These are phyloP conservation scores for Juncus inflexus DNA, from an alignment of 176 grass and related monocot genomes.

Conservation along the genomic window DNA sequence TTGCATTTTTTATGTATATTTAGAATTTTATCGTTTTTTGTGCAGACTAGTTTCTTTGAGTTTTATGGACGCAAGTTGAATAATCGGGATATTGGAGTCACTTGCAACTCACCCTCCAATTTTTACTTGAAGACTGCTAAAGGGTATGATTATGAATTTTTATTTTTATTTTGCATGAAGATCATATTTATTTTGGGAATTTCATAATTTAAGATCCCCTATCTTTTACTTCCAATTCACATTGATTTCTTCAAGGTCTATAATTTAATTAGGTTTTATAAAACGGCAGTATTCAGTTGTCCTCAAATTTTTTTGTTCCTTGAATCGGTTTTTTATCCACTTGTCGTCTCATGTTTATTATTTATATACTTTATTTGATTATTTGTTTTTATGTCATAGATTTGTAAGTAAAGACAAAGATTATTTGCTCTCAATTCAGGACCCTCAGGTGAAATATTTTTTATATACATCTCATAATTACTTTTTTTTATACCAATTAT, in stretches of 20 bases:
- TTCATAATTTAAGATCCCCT: background rate
- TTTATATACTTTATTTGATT: conserved; percentile 2
- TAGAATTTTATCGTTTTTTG: conserved; percentile 18
- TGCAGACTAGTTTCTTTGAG: conserved; percentile 89
- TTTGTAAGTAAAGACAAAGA: conserved; percentile 71
- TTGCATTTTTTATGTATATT: background rate
- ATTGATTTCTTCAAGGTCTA: too few species aligned
- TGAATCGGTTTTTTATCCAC: background rate
- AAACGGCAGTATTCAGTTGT: too few species aligned
- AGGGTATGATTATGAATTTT: conserved; percentile 38
- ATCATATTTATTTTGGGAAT: conserved; percentile 1
- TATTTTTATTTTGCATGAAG: too few species aligned
- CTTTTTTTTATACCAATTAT: conserved; percentile 9
- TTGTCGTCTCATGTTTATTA: background rate
- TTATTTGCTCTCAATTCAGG: conserved; percentile 81
- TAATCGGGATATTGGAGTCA: conserved; percentile 70
- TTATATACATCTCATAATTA: background rate
- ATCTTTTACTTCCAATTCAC: too few species aligned
- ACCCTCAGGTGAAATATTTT: conserved; percentile 76
- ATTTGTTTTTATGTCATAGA: conserved; percentile 33
- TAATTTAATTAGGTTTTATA: too few species aligned
- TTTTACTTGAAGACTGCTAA: conserved; percentile 79
- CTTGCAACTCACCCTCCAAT: conserved; percentile 62
- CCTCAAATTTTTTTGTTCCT: too few species aligned
- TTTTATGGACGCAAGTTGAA: conserved; percentile 94